Percentiles rank a stretch among this genome's conserved stretches.
Conservation (phyloP, 768 basidiomycete genomes). For the Pulveroboletus sp. region DNA sequence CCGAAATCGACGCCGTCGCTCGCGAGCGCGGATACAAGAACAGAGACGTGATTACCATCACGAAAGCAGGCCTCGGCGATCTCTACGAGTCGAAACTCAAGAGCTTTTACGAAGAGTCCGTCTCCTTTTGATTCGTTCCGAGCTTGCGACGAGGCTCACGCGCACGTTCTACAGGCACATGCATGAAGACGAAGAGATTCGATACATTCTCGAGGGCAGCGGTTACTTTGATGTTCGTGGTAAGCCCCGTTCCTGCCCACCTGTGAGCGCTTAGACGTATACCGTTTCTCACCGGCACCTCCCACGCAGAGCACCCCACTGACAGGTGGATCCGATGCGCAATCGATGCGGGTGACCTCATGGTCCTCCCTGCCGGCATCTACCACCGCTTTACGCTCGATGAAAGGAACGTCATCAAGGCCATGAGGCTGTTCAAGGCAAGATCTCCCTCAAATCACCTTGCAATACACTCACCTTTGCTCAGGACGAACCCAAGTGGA, state of each 20-base stretch:
- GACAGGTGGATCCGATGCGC: constrained; percentile 83
- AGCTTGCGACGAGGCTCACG: not conserved
- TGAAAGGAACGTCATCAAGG: constrained; percentile 66
- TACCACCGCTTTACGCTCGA: constrained; percentile 96
- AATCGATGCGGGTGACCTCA: constrained; percentile 73
- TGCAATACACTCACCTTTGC: not conserved
- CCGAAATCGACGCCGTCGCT: constrained; percentile 61
- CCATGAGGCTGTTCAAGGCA: constrained; percentile 84
- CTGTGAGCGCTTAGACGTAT: not conserved
- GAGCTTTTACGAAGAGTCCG: constrained; percentile 80
- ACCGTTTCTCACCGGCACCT: not conserved
- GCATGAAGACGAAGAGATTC: constrained; percentile 95
- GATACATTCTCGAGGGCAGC: constrained; percentile 82
- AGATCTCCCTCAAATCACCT: constrained; percentile 9
- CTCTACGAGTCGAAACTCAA: constrained; percentile 81
- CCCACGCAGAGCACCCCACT: constrained; percentile 55
- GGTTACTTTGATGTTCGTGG: constrained; percentile 93
- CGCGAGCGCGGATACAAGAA: constrained; percentile 77
- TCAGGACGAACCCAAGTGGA: constrained; percentile 92
- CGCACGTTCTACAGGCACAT: constrained; percentile 58
- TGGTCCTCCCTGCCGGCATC: constrained; percentile 87
- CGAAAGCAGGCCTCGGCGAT: constrained; percentile 77
- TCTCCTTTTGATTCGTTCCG: not conserved
- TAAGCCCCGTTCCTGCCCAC: constrained; percentile 36
- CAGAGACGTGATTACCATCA: constrained; percentile 75